phyloP scores from a whole-genome alignment of 345 rosid genomes.

The Populus nigra region DNA sequence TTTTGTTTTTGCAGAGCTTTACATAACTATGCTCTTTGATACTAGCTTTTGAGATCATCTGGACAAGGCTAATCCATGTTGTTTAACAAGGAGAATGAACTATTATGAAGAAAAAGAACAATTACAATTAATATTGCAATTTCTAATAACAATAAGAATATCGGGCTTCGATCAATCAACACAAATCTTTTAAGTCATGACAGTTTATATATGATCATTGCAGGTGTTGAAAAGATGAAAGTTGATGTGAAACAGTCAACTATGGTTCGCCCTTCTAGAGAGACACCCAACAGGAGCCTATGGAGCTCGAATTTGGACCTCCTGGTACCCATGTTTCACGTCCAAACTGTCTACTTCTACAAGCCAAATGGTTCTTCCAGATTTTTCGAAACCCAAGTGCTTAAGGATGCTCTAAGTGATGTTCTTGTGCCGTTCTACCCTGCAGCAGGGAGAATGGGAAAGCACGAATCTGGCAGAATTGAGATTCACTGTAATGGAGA shows the following conservation, averaged over 20 bases:
- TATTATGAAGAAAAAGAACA: no score
- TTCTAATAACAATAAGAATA: no score
- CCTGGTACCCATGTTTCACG: not conserved
- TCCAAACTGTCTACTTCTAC: slow-evolving; percentile 16
- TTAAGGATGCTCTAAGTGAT: slow-evolving; percentile 26
- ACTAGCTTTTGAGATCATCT: no score
- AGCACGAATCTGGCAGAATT: slow-evolving; percentile 24
- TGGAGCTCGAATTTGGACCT: slow-evolving; percentile 32
- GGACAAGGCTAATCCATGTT: no score
- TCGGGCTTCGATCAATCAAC: no score
- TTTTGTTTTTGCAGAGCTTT: no score
- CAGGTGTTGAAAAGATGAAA: not conserved
- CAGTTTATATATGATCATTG: no score
- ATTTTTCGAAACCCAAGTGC: slow-evolving; percentile 13
- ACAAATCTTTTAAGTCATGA: no score
- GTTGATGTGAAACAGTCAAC: slow-evolving; percentile 7
- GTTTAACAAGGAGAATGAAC: no score
- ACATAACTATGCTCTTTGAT: no score
- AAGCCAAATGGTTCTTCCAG: slow-evolving; percentile 12
- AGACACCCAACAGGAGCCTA: slow-evolving; percentile 11
- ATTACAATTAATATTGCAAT: no score
- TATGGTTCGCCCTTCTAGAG: slow-evolving; percentile 21
- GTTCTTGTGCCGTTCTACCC: slow-evolving; percentile 38
- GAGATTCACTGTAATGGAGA: slow-evolving; percentile 33
- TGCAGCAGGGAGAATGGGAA: slow-evolving; percentile 31